phyloP scores from a whole-genome alignment of 1,284 basidiomycete genomes.

The Tilletia horrida region DNA sequence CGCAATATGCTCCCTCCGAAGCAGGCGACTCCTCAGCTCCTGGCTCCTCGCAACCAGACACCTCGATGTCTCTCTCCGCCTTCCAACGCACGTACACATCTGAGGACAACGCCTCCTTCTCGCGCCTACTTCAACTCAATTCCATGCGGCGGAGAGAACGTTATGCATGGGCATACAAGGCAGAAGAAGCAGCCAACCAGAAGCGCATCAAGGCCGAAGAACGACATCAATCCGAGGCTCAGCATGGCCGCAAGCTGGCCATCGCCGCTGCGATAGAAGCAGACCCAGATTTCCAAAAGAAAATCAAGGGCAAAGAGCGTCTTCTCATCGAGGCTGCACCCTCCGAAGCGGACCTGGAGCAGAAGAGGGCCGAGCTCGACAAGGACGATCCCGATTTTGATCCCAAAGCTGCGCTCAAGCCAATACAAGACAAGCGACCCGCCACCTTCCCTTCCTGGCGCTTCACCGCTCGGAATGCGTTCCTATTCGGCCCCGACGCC shows the following conservation, averaged over 20 bases:
- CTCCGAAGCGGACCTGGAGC: neutral
- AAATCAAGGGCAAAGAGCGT: neutral
- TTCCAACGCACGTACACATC: constrained; percentile 49
- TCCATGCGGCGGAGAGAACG: constrained; percentile 29
- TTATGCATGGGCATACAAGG: constrained; percentile 40
- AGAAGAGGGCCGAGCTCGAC: neutral
- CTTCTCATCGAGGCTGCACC: constrained; percentile 17
- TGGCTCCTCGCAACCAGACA: constrained; percentile 4
- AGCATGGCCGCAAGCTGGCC: constrained; percentile 28
- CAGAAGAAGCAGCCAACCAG: constrained; percentile 29
- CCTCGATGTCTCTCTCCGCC: constrained; percentile 32
- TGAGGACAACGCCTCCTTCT: constrained; percentile 52
- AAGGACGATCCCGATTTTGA: constrained; percentile 20
- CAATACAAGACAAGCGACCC: neutral
- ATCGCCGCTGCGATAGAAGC: constrained; percentile 19
- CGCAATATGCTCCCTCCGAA: neutral
- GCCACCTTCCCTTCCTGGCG: constrained; percentile 25
- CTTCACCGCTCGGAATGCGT: constrained; percentile 39
- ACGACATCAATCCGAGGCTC: constrained; percentile 21
- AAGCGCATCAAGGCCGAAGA: constrained; percentile 18
- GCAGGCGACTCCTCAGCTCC: neutral
- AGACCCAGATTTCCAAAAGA: constrained; percentile 1
- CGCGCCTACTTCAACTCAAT: constrained; percentile 40
- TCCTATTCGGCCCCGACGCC: constrained; percentile 43
- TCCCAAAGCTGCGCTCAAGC: constrained; percentile 21